These are phyloP conservation scores for Trichoderma reesei DNA, from an alignment of 495 filamentous ascomycete genomes.

Conservation along the genomic window DNA sequence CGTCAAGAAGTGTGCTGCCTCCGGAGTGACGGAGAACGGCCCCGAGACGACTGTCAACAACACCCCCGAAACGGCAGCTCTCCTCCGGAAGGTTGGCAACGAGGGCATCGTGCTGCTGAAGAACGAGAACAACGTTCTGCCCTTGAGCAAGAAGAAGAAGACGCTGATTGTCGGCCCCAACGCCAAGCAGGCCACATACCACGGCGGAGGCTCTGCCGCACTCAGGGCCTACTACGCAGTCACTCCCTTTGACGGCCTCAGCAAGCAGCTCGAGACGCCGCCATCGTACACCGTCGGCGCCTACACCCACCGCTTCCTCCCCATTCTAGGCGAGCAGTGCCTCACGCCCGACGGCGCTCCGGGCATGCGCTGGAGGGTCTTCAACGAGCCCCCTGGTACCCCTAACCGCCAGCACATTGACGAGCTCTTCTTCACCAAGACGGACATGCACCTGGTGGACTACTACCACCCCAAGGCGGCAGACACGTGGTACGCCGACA, in stretches of 20 bases:
- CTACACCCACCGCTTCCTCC: slow-evolving; percentile 52
- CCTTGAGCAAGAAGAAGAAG: slow-evolving; percentile 54
- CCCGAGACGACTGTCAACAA: slow-evolving; percentile 26
- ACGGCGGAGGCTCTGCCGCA: slow-evolving; percentile 62
- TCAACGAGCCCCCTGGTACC: slow-evolving; percentile 42
- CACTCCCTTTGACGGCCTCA: slow-evolving; percentile 59
- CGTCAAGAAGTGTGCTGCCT: slow-evolving; percentile 45
- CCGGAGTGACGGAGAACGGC: slow-evolving; percentile 45
- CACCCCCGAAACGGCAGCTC: slow-evolving; percentile 33
- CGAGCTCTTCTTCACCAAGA: slow-evolving; percentile 42
- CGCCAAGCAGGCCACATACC: slow-evolving; percentile 55
- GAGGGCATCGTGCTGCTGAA: slow-evolving; percentile 67
- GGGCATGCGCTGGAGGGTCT: slow-evolving; percentile 52
- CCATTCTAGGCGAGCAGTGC: slow-evolving; percentile 37
- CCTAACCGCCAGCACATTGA: slow-evolving; percentile 42
- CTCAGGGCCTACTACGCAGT: slow-evolving; percentile 59
- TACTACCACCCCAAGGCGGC: slow-evolving; percentile 50
- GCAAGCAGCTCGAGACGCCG: slow-evolving; percentile 31
- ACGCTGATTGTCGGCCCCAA: slow-evolving; percentile 56
- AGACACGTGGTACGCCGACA: slow-evolving; percentile 48
- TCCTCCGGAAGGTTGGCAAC: slow-evolving; percentile 54
- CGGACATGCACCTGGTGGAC: slow-evolving; percentile 51
- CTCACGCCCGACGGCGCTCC: slow-evolving; percentile 39
- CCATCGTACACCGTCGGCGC: slow-evolving; percentile 44
- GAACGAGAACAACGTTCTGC: slow-evolving; percentile 57